These are phyloP conservation scores for Leptodontidium sp. DNA, from an alignment of 2,329 filamentous ascomycete genomes.

Conservation along the genomic window DNA sequence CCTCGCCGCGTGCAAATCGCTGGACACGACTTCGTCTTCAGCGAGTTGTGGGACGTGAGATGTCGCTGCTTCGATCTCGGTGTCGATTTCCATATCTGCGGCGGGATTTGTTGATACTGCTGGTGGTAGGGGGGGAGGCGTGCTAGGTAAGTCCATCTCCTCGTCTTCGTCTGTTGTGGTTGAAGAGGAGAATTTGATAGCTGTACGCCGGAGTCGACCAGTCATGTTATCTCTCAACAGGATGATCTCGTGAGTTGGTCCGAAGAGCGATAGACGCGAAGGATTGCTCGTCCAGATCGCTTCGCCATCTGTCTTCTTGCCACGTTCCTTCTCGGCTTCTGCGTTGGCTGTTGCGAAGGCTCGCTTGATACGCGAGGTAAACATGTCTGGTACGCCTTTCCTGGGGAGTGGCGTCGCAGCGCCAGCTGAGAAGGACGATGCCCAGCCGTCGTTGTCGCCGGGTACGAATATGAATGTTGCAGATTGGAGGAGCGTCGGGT, in stretches of 20 bases:
- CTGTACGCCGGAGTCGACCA: conserved; percentile 77
- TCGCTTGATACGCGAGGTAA: conserved; percentile 85
- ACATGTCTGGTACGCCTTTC: conserved; percentile 82
- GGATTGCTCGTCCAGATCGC: conserved; percentile 92
- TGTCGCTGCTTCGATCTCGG: conserved; percentile 35
- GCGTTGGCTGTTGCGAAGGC: conserved; percentile 81
- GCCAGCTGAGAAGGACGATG: conserved; percentile 82
- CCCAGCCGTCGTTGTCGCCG: conserved; percentile 98
- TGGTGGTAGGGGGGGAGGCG: conserved; percentile 23
- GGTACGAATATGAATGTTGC: conserved; percentile 93
- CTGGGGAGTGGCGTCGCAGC: conserved; percentile 75
- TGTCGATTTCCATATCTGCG: conserved; percentile 56
- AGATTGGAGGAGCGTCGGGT: conserved; percentile 77
- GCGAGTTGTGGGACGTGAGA: conserved; percentile 31
- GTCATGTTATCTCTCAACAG: conserved; percentile 89
- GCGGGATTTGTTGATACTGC: conserved; percentile 12
- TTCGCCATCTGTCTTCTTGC: conserved; percentile 67
- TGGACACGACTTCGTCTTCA: conserved; percentile 29
- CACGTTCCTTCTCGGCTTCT: conserved; percentile 63
- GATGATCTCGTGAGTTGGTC: conserved; percentile 85
- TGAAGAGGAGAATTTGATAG: conserved; percentile 71
- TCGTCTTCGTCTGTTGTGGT: conserved; percentile 46
- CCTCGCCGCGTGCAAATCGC: conserved; percentile 63
- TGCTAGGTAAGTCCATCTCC: conserved; percentile 41
- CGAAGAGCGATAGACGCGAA: conserved; percentile 82